Base-by-base conservation (phyloP, 2,329 filamentous ascomycete genomes). In the Exophiala lecanii-corni region DNA sequence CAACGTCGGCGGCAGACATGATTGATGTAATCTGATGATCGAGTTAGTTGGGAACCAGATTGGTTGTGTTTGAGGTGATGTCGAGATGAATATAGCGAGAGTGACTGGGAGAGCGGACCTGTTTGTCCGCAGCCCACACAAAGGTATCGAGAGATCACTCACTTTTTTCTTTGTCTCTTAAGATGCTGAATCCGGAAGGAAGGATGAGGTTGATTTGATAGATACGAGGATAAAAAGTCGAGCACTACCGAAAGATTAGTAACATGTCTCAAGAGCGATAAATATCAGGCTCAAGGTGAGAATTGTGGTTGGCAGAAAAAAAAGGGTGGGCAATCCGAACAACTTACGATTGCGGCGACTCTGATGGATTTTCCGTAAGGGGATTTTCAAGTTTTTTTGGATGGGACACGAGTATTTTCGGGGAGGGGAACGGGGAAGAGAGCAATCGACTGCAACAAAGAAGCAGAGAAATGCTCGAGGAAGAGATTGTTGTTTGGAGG, bases 1-100 rank as follows among this genome's bases (percentile, higher is more conserved):
- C 86, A 69, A 76, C 73, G 61, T 84, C 82, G 64, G 92, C 86
- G 70, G 79, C 74, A 69, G 89, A 84, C 82, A 88, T 85, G 33
- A 18, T 35, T 17, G 15, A 9, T 35, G 33, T 60, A 86, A 84
- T 65, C 73, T 68, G n/a, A n/a, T n/a, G n/a, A n/a, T n/a, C n/a
- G n/a, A n/a, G 84, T 84, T 68, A 70, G 75, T 61, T 56, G 33
- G 30, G 17, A 13, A 32, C n/a, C 17, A 20, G 13, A 7, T n/a
- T n/a, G n/a, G n/a, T n/a, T n/a, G n/a, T n/a, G 12, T 6, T 26
- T 26, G 7, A 26, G 23, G 12, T 6, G 12, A 12, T 26, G n/a
- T 20, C 34, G 20, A 13, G 34, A 20, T 20, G 16, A 7, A 3
- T 5, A 2, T 20, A 21, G 9, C 7, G 7, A 23, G 20, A 20